Evolutionary conservation across 345 rosid genomes (phyloP), one percentile per base, ranked within the genome.

Genomic region (Anacardium occidentale): DNA sequence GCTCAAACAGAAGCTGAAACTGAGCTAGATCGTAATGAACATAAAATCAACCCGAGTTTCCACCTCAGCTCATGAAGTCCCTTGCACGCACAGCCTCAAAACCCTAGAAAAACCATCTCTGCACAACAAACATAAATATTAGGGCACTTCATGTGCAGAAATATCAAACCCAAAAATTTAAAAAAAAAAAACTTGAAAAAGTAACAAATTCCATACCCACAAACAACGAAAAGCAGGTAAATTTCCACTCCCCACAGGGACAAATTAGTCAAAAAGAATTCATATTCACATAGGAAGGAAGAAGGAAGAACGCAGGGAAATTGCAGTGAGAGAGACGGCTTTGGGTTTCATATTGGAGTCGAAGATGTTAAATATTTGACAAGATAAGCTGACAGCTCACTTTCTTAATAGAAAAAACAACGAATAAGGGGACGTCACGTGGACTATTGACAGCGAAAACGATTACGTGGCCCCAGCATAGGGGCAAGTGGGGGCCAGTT

Each of bases 71-170:
- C 25, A 68, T 22, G 15, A 78, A 71, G 59, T 10, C 25, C 69
- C 58, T 66, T 57, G 72, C 78, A 62, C 57, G 76, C 77, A 72
- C 64, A 71, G 56, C 68, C 82, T 71, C 76, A 76, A 74, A 76
- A 60, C 72, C 79, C 74, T 25, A 20, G 26, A 68, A 77, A 66
- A 68, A 32, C 18, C 55, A 13, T 72, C 59, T 61, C 78, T 76
- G 77, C 53, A 66, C 40, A 37, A 70, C n/a, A 58, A 66, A 56
- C 48, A 74, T 67, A 40, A 26, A 75, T 24, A 56, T 66, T 69
- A 81, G 79, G 72, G 75, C 73, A 68, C 63, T 48, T 48, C 52
- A 70, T 44, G 52, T 34, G 50, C 50, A 1, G 47, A 25, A 58
- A 13, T 15, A 14, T 22, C 52, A 44, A 71, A 66, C 21, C 40